Percentiles rank a stretch among this genome's conserved stretches.
Evolutionary conservation across 2,329 filamentous ascomycete species (phyloP).

Genomic region (Hypoxylon sp.): DNA sequence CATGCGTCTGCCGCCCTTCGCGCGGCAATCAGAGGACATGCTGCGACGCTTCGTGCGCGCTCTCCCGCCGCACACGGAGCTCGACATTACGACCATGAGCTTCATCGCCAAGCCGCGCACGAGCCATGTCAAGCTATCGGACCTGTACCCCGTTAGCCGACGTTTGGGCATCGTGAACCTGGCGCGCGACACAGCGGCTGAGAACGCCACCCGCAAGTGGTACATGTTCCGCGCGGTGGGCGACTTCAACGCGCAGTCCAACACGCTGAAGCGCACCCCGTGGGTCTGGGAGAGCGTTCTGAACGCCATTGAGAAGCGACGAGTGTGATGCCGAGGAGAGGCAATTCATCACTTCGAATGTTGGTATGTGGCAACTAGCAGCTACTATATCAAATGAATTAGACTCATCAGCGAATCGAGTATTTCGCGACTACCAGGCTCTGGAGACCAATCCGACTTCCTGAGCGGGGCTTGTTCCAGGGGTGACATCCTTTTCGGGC

Average conservation of each 20-base stretch:
- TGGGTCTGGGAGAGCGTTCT: slow-evolving; percentile 58
- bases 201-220: slow-evolving; percentile 54
- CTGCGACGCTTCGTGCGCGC: slow-evolving; percentile 67
- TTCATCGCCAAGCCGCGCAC: slow-evolving; percentile 67
- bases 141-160: slow-evolving; percentile 53
- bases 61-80: slow-evolving; percentile 61
- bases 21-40: slow-evolving; percentile 71
- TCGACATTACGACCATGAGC: slow-evolving; percentile 70
- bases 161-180: slow-evolving; percentile 60
- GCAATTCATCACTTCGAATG: background rate
- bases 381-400: background rate
- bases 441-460: background rate
- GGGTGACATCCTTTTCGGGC: background rate
- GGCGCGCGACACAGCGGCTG: slow-evolving; percentile 51
- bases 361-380: background rate
- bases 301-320: slow-evolving; percentile 45
- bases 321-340: slow-evolving; percentile 12
- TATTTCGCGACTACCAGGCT: background rate
- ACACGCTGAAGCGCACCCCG: slow-evolving; percentile 48
- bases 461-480: no score
- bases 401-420: background rate
- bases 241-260: slow-evolving; percentile 56
- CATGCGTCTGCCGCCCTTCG: slow-evolving; percentile 75
- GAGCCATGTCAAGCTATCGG: slow-evolving; percentile 54
- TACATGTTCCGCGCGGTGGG: slow-evolving; percentile 57